A percentile compares a stretch with the other conserved stretches of the same genome.
phyloP scores from a whole-genome alignment of 2,329 filamentous ascomycete species.

The Stachybotrys chlorohalonatus region DNA sequence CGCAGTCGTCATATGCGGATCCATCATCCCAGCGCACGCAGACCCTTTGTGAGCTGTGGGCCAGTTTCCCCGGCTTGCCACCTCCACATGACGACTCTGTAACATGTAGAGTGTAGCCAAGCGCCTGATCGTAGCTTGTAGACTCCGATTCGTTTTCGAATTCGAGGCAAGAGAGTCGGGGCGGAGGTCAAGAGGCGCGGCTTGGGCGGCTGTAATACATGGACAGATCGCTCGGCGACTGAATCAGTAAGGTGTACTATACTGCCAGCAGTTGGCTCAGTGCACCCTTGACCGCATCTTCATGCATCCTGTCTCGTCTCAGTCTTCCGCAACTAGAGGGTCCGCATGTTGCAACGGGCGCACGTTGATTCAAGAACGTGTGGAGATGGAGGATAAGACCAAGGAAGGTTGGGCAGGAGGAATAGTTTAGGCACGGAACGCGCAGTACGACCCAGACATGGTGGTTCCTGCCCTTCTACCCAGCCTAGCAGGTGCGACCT shows the following conservation, averaged over 20 bases:
- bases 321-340: too few relatives aligned
- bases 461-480: background rate
- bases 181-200: background rate
- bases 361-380: background rate
- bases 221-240: too few relatives aligned
- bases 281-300: background rate
- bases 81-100: background rate
- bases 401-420: background rate
- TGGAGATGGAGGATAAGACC: background rate
- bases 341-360: too few relatives aligned
- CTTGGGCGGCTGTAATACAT: background rate
- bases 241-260: too few relatives aligned
- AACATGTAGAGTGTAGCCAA: background rate
- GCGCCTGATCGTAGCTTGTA: background rate
- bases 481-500: background rate
- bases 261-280: background rate
- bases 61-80: background rate
- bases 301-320: too few relatives aligned
- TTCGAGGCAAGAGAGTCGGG: background rate
- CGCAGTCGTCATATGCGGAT: background rate
- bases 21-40: background rate
- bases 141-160: background rate
- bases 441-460: background rate
- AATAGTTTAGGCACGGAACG: background rate
- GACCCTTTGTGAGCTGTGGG: background rate